Conservation (phyloP, 805 yeast genomes). For the Nakazawaea holstii region DNA sequence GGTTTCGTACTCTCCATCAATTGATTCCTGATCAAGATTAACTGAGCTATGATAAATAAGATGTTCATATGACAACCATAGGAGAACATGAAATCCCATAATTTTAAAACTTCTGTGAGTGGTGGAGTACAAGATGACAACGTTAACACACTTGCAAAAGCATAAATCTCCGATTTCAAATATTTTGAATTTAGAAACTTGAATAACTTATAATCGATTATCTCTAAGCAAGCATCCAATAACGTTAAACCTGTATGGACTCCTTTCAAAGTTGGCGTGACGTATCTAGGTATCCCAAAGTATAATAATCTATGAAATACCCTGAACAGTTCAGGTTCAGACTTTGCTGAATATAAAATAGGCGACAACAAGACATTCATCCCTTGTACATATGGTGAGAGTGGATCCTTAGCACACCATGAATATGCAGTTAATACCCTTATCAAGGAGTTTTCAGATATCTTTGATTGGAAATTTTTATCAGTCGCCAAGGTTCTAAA, state of each 20-base stretch:
- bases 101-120: constrained; percentile 59
- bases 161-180: constrained; percentile 80
- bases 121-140: constrained; percentile 89
- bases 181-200: constrained; percentile 54
- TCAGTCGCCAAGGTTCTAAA: constrained; percentile 82
- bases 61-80: constrained; percentile 88
- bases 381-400: constrained; percentile 80
- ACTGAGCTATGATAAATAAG: constrained; percentile 76
- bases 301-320: constrained; percentile 59
- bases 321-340: constrained; percentile 84
- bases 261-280: constrained; percentile 72
- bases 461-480: constrained; percentile 52
- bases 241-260: constrained; percentile 72
- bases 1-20: constrained; percentile 62
- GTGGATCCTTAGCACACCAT: constrained; percentile 21
- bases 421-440: constrained; percentile 75
- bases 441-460: constrained; percentile 62
- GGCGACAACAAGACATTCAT: constrained; percentile 87
- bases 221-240: constrained; percentile 66
- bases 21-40: constrained; percentile 60
- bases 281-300: constrained; percentile 68
- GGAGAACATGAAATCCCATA: constrained; percentile 91
- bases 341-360: constrained; percentile 63
- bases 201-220: constrained; percentile 69
- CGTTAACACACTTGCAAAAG: constrained; percentile 78